A percentile compares a stretch with the other conserved stretches of the same genome.
phyloP scores from a whole-genome alignment of 225 moss, liverwort and hornwort genomes.

The Asterella californica region DNA sequence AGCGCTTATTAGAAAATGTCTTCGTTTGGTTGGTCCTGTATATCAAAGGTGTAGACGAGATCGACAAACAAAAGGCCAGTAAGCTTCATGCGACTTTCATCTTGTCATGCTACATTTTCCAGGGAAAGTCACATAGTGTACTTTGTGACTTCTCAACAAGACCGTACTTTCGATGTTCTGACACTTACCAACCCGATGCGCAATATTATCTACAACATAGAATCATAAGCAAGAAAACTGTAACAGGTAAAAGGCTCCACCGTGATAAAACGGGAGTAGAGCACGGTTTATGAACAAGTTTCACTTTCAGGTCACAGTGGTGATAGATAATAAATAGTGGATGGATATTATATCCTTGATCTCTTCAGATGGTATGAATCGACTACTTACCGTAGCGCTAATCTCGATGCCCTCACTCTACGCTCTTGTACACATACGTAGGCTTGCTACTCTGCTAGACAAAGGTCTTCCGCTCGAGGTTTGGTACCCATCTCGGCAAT shows the following conservation, averaged over 20 bases:
- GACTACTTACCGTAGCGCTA: not conserved
- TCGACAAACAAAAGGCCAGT: too few species aligned
- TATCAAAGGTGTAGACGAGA: too few species aligned
- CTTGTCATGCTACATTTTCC: too few species aligned
- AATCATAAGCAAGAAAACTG: not conserved
- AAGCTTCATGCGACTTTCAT: too few species aligned
- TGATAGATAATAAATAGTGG: not conserved
- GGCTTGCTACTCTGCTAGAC: slow-evolving; percentile 4
- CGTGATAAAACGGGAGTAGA: not conserved
- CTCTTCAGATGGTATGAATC: not conserved
- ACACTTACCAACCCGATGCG: too few species aligned
- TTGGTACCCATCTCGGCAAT: not conserved
- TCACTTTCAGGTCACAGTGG: not conserved
- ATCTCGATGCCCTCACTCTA: not conserved
- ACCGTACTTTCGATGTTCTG: too few species aligned
- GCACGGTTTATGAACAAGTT: slow-evolving; percentile 3
- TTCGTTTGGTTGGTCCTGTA: too few species aligned
- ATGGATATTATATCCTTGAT: not conserved
- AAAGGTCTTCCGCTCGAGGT: not conserved
- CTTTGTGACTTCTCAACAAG: too few species aligned
- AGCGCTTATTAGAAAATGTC: too few species aligned
- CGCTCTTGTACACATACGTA: slow-evolving; percentile 4
- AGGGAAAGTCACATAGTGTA: too few species aligned
- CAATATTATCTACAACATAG: not conserved
- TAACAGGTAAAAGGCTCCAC: not conserved